Conservation (phyloP, 2,329 filamentous ascomycete genomes). For the Colletotrichum agaves region DNA sequence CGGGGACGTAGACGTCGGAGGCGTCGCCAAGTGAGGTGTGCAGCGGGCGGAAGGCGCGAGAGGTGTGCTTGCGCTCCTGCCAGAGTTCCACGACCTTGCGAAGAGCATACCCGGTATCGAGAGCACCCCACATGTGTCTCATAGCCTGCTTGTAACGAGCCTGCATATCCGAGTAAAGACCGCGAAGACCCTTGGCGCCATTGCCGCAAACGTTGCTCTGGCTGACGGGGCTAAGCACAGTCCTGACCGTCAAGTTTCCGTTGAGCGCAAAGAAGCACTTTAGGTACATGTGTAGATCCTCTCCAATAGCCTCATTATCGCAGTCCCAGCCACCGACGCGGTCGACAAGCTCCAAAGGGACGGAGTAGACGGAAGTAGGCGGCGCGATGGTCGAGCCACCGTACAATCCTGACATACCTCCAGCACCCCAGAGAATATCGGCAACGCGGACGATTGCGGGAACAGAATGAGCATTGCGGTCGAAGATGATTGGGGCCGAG, state of each 20-base stretch:
- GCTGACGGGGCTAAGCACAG: conserved; percentile 75
- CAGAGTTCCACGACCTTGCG: conserved; percentile 67
- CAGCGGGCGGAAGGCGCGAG: conserved; percentile 65
- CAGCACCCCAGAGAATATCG: conserved; percentile 78
- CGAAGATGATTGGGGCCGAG: conserved; percentile 77
- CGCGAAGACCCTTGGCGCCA: conserved; percentile 61
- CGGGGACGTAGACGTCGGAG: conserved; percentile 59
- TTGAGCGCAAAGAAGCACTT: conserved; percentile 82
- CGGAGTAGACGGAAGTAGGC: conserved; percentile 79
- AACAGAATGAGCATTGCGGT: conserved; percentile 76
- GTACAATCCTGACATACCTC: conserved; percentile 76
- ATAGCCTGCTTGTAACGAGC: conserved; percentile 79
- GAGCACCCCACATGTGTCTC: conserved; percentile 80
- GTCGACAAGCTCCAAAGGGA: conserved; percentile 74
- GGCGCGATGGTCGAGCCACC: conserved; percentile 71
- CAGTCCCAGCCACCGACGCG: conserved; percentile 79
- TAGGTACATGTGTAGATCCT: conserved; percentile 82
- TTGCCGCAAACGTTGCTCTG: conserved; percentile 77
- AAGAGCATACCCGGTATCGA: conserved; percentile 75
- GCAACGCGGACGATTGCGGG: conserved; percentile 76
- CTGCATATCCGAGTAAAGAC: conserved; percentile 66
- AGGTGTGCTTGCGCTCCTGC: conserved; percentile 66
- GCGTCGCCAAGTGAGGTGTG: conserved; percentile 61
- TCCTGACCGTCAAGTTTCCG: conserved; percentile 72
- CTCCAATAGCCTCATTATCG: conserved; percentile 76